phyloP scores from a whole-genome alignment of 1,284 basidiomycete species.

The Apiotrichum porosum region DNA sequence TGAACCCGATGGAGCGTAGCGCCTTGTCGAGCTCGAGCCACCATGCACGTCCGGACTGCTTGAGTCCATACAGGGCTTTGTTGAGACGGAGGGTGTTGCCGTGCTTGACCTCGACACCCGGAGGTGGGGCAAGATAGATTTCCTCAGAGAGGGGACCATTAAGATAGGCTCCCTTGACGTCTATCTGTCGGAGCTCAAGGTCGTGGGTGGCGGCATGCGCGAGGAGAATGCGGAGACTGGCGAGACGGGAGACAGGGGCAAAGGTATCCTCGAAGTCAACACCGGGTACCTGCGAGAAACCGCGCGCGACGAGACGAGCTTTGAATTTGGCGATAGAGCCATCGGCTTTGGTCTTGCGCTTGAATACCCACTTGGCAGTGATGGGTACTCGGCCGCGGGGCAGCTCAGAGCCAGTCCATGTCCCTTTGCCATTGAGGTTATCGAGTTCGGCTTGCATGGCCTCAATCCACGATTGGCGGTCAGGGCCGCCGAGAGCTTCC shows the following conservation, averaged over 20 bases:
- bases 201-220: slow-evolving; percentile 48
- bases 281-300: slow-evolving; percentile 50
- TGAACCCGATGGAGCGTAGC: slow-evolving; percentile 42
- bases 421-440: too few species aligned
- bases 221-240: slow-evolving; percentile 47
- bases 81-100: slow-evolving; percentile 24
- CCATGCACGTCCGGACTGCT: slow-evolving; percentile 40
- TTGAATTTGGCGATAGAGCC: slow-evolving; percentile 44
- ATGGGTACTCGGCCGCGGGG: too few species aligned
- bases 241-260: slow-evolving; percentile 49
- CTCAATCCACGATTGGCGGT: too few species aligned
- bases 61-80: slow-evolving; percentile 51
- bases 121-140: slow-evolving; percentile 43
- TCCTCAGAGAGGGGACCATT: slow-evolving; percentile 50
- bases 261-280: slow-evolving; percentile 52
- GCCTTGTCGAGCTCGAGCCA: slow-evolving; percentile 44
- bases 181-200: slow-evolving; percentile 50
- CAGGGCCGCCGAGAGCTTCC: too few species aligned
- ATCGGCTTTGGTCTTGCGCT: slow-evolving; percentile 42
- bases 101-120: background rate
- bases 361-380: slow-evolving; percentile 45
- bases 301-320: slow-evolving; percentile 50
- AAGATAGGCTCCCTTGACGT: slow-evolving; percentile 54
- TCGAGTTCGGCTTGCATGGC: too few species aligned
- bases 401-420: too few species aligned